These are phyloP conservation scores for Neoscytalidium dimidiatum DNA, from an alignment of 2,329 filamentous ascomycete species.

Conservation along the genomic window DNA sequence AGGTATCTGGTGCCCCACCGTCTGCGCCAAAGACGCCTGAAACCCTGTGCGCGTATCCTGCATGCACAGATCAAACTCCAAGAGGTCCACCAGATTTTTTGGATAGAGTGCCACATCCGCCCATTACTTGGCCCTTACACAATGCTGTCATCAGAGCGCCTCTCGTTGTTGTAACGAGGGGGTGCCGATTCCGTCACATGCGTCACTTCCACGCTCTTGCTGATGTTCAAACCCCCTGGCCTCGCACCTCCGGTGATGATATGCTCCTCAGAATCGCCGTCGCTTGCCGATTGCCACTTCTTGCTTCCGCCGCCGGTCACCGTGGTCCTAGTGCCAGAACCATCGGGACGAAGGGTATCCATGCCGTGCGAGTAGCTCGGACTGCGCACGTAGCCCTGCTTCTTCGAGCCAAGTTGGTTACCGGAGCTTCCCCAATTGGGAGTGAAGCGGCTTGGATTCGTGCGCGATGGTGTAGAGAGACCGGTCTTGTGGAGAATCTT, in stretches of 20 bases:
- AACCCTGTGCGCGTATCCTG: neutral
- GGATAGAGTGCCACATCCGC: neutral
- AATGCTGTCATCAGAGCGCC: slow-evolving; percentile 4
- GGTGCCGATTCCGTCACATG: slow-evolving; percentile 6
- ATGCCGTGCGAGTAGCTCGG: slow-evolving; percentile 10
- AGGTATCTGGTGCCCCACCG: slow-evolving; percentile 10
- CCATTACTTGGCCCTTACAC: neutral
- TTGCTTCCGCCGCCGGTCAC: slow-evolving; percentile 15
- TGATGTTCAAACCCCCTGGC: slow-evolving; percentile 4
- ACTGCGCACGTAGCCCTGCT: slow-evolving; percentile 23
- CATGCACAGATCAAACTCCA: slow-evolving; percentile 4
- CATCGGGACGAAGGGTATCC: slow-evolving; percentile 18
- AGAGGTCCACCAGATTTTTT: neutral
- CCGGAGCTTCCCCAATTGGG: slow-evolving; percentile 10
- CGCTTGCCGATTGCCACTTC: slow-evolving; percentile 1
- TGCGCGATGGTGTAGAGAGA: slow-evolving; percentile 24
- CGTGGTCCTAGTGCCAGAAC: slow-evolving; percentile 20
- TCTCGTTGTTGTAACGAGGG: neutral
- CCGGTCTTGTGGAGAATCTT: slow-evolving; percentile 27
- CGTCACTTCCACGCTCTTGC: slow-evolving; percentile 19
- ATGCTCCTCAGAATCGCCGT: slow-evolving; percentile 9
- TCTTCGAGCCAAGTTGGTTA: slow-evolving; percentile 16
- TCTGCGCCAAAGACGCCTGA: slow-evolving; percentile 13
- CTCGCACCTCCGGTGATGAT: neutral
- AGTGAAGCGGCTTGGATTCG: slow-evolving; percentile 4